These are phyloP conservation scores for Metschnikowia amazonensis DNA, from an alignment of 805 yeast genomes.

Conservation along the genomic window DNA sequence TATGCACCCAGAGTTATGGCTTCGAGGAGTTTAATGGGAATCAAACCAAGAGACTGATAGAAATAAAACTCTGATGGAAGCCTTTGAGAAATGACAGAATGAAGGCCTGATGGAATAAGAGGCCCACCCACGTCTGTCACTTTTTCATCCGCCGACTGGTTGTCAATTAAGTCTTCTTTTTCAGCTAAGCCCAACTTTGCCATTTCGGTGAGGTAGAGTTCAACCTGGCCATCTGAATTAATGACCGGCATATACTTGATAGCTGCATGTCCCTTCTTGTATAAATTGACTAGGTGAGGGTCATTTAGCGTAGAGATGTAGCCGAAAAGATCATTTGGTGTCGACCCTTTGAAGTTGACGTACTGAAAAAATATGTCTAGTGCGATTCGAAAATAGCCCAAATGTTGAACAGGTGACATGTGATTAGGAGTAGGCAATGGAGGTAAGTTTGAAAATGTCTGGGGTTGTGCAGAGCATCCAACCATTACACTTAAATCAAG, in stretches of 20 bases:
- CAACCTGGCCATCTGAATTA: constrained; percentile 64
- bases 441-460: constrained; percentile 52
- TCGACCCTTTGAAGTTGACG: constrained; percentile 25
- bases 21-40: constrained; percentile 60
- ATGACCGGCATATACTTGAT: constrained; percentile 72
- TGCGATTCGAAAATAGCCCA: constrained; percentile 39
- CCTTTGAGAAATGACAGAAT: constrained; percentile 77
- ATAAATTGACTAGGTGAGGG: constrained; percentile 44
- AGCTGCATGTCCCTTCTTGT: constrained; percentile 65
- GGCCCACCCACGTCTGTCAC: not conserved
- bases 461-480: constrained; percentile 74
- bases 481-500: constrained; percentile 72
- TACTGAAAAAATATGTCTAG: constrained; percentile 38
- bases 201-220: constrained; percentile 47
- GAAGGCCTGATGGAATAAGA: constrained; percentile 72
- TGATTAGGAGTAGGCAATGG: constrained; percentile 41
- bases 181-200: constrained; percentile 28
- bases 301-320: constrained; percentile 46
- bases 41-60: constrained; percentile 74
- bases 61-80: constrained; percentile 82
- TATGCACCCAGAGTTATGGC: constrained; percentile 62
- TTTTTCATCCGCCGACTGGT: not conserved
- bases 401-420: constrained; percentile 37
- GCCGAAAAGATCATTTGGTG: constrained; percentile 37
- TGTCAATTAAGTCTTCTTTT: constrained; percentile 7